A percentile compares a stretch with the other conserved stretches of the same genome.
These are phyloP conservation scores for Saksenaea vasiformis DNA, from an alignment of 371 early-diverging fungal species.

Conservation along the genomic window DNA sequence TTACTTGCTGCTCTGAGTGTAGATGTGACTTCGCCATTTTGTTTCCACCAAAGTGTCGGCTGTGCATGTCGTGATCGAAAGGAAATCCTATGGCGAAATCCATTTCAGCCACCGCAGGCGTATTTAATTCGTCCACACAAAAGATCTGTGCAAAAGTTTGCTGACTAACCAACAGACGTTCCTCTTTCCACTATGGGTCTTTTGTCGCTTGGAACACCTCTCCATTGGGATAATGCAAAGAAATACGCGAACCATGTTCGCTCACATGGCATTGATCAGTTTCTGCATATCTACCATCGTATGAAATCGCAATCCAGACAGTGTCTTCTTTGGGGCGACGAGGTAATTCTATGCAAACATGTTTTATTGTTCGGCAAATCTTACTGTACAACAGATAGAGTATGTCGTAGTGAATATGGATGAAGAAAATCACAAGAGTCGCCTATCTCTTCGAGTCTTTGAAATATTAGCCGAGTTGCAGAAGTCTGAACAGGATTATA, in stretches of 20 bases:
- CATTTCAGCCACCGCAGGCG: neutral
- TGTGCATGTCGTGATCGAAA: slow-evolving; percentile 9
- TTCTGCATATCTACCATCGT: slow-evolving; percentile 83
- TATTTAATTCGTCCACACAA: neutral
- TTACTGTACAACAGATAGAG: slow-evolving; percentile 68
- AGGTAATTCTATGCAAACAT: slow-evolving; percentile 56
- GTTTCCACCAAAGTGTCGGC: too few species aligned
- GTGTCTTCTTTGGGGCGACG: slow-evolving; percentile 94
- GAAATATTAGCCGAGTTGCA: slow-evolving; percentile 81
- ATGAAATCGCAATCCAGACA: slow-evolving; percentile 79
- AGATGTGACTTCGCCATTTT: too few species aligned
- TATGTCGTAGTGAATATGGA: slow-evolving; percentile 89
- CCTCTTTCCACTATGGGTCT: slow-evolving; percentile 78
- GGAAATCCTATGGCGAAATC: neutral
- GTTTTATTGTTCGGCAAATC: neutral
- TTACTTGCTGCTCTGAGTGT: too few species aligned
- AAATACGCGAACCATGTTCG: slow-evolving; percentile 87
- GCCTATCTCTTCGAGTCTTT: slow-evolving; percentile 81
- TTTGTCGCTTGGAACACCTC: slow-evolving; percentile 93
- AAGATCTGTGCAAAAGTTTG: neutral
- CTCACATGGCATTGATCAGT: slow-evolving; percentile 92
- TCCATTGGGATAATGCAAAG: slow-evolving; percentile 91
- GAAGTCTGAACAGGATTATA: slow-evolving; percentile 68
- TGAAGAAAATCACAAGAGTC: slow-evolving; percentile 68
- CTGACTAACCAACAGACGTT: slow-evolving; percentile 1